Evolutionary conservation across 179 eudicot genomes (phyloP).

Genomic region (Amaranthus tricolor): DNA sequence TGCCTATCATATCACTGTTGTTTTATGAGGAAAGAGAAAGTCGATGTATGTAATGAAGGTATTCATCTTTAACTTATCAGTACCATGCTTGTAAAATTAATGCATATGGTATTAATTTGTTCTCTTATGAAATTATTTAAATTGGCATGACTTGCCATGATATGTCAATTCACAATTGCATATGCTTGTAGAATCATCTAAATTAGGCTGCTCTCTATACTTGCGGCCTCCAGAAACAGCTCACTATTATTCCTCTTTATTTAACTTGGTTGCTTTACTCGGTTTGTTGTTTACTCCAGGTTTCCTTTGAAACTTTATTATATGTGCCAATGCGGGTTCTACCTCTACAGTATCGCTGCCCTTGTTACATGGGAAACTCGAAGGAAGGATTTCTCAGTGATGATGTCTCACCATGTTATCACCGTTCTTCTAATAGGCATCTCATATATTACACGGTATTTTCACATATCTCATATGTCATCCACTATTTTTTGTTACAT

Average conservation of each 20-base stretch:
- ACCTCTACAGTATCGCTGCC: slow-evolving; percentile 84
- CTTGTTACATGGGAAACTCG: slow-evolving; percentile 95
- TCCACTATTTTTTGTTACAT: slow-evolving; percentile 1
- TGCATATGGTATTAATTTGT: neutral
- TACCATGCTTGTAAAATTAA: neutral
- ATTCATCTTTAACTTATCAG: neutral
- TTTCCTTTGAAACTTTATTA: slow-evolving; percentile 69
- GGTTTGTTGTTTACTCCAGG: slow-evolving; percentile 48
- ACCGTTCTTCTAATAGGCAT: slow-evolving; percentile 74
- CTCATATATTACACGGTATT: slow-evolving; percentile 79
- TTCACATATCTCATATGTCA: neutral
- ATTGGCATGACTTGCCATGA: neutral
- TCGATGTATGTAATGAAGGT: neutral
- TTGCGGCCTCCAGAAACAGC: neutral
- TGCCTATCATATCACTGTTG: neutral
- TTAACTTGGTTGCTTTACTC: slow-evolving; percentile 11
- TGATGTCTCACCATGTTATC: slow-evolving; percentile 97
- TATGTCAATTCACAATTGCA: neutral
- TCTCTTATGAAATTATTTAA: neutral
- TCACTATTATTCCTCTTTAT: neutral
- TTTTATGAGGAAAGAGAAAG: neutral
- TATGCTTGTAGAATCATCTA: neutral
- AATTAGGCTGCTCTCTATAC: neutral
- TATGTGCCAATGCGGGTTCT: slow-evolving; percentile 95
- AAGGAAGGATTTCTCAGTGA: slow-evolving; percentile 87